phyloP scores from a whole-genome alignment of 1,284 basidiomycete species.

The Moniliella sp. region DNA sequence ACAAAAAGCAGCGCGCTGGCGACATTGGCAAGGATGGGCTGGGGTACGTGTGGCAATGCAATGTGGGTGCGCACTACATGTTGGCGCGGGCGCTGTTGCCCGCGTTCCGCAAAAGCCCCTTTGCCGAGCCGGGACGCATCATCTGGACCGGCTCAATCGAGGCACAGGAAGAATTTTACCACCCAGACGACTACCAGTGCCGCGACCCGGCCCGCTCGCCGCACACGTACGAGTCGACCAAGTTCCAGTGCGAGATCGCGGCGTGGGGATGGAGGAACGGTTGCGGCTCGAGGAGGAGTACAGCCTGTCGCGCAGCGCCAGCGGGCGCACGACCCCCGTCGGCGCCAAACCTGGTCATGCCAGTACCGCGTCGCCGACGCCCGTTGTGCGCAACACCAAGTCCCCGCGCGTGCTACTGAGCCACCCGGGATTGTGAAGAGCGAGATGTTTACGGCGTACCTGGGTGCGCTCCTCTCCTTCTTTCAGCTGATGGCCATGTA shows the following conservation, averaged over 20 bases:
- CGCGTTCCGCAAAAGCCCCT: constrained; percentile 17
- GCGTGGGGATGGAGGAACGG: constrained; percentile 23
- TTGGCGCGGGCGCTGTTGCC: constrained; percentile 21
- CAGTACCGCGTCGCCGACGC: background rate
- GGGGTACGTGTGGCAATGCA: constrained; percentile 34
- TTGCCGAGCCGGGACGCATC: constrained; percentile 19
- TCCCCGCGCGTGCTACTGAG: constrained; percentile 19
- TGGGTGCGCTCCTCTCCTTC: constrained; percentile 5
- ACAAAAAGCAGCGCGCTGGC: constrained; percentile 26
- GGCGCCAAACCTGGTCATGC: constrained; percentile 1
- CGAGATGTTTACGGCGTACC: constrained; percentile 28
- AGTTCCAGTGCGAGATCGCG: constrained; percentile 33
- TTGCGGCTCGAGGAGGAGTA: constrained; percentile 11
- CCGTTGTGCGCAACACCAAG: constrained; percentile 2
- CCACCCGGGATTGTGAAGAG: constrained; percentile 34
- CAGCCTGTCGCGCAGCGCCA: constrained; percentile 13
- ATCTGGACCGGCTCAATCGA: constrained; percentile 34
- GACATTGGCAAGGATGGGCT: constrained; percentile 26
- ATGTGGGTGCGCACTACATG: constrained; percentile 29
- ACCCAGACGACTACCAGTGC: constrained; percentile 26
- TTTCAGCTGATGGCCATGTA: background rate
- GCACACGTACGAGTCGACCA: constrained; percentile 29
- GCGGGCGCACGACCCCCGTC: constrained; percentile 1
- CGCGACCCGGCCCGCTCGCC: constrained; percentile 10
- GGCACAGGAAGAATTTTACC: constrained; percentile 19